Percentiles rank a stretch among this genome's conserved stretches.
Evolutionary conservation across 805 yeast species (phyloP).

Genomic region (Wickerhamiella bombiphila): DNA sequence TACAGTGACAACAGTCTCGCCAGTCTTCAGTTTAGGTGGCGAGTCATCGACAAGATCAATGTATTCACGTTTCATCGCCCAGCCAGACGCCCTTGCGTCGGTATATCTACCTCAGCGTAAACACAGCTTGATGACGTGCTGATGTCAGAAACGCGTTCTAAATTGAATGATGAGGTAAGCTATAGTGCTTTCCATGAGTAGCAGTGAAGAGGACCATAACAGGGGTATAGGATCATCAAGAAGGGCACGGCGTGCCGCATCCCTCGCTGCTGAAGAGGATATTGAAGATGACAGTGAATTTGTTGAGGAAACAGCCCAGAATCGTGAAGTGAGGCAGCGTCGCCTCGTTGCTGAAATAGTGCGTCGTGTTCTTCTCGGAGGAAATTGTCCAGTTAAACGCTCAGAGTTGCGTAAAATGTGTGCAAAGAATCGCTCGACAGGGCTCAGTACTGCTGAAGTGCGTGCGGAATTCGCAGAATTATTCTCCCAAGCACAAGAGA

Average conservation of each 20-base stretch:
- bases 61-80: neutral
- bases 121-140: too few species aligned
- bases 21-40: neutral
- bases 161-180: too few species aligned
- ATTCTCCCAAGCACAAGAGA: neutral
- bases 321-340: neutral
- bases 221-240: too few species aligned
- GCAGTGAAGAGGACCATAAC: too few species aligned
- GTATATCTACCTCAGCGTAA: too few species aligned
- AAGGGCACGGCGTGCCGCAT: too few species aligned
- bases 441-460: neutral
- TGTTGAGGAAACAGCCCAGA: neutral
- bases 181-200: too few species aligned
- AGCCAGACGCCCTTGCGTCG: too few species aligned
- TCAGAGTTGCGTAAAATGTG: neutral
- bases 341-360: neutral
- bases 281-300: neutral
- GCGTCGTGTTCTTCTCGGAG: neutral
- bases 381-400: neutral
- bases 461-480: neutral
- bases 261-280: too few species aligned
- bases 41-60: neutral
- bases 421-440: neutral
- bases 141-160: too few species aligned
- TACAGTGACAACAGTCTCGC: neutral